These are phyloP conservation scores for Chrysoporthe puriensis DNA, from an alignment of 2,329 filamentous ascomycete genomes.

Conservation along the genomic window DNA sequence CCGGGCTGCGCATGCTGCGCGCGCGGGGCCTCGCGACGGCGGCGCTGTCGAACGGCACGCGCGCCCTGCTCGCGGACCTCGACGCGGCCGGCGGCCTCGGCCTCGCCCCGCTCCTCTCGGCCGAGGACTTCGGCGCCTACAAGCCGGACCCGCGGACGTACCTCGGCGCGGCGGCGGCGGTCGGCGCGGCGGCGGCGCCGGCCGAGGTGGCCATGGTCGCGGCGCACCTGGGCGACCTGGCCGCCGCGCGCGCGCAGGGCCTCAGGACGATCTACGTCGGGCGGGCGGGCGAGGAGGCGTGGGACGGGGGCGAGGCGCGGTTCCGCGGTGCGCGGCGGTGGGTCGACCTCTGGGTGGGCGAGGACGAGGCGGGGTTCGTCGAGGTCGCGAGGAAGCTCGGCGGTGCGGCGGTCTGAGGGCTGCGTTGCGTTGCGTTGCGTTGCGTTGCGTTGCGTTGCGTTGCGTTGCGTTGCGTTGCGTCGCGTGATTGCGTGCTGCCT, in stretches of 20 bases:
- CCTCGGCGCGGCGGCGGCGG: constrained; percentile 63
- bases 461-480: no score
- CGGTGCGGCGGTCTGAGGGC: background rate
- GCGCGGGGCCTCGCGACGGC: constrained; percentile 55
- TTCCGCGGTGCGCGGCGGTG: constrained; percentile 59
- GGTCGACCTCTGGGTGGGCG: constrained; percentile 67
- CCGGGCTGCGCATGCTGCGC: background rate
- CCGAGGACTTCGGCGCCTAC: constrained; percentile 73
- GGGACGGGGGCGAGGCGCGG: constrained; percentile 53
- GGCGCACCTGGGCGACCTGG: constrained; percentile 71
- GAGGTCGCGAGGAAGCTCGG: constrained; percentile 53
- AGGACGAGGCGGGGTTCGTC: constrained; percentile 54
- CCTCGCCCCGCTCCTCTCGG: constrained; percentile 66
- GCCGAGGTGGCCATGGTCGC: constrained; percentile 76
- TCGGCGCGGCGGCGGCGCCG: constrained; percentile 45
- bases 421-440: no score
- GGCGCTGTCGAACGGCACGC: constrained; percentile 78
- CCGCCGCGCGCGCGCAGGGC: constrained; percentile 66
- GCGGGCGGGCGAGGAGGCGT: constrained; percentile 67
- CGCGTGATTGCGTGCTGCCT: no score
- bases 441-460: no score
- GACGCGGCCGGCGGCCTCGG: constrained; percentile 59
- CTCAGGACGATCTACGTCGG: constrained; percentile 77
- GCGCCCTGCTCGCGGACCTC: constrained; percentile 67
- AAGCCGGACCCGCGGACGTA: constrained; percentile 74